Evolutionary conservation across 768 basidiomycete species (phyloP).

Genomic region (Termitomyces sp.): DNA sequence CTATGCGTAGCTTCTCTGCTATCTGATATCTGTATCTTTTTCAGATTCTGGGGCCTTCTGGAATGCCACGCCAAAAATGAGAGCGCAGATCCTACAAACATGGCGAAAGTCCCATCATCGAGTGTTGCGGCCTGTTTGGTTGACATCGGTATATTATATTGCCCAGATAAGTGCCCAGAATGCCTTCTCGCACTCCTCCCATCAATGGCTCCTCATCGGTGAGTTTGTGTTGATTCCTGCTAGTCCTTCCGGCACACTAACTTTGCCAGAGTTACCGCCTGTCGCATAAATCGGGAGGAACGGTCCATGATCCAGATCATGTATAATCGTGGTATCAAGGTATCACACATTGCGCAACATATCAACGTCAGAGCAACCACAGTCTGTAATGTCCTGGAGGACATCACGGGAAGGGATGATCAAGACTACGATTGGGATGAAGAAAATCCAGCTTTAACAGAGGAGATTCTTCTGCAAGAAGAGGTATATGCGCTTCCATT

Average conservation of each 20-base stretch:
- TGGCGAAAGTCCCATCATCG: neutral
- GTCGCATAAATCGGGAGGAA: neutral
- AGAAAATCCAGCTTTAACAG: neutral
- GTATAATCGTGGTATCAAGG: neutral
- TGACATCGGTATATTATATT: neutral
- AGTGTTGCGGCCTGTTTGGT: slow-evolving; percentile 1
- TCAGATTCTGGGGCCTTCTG: neutral
- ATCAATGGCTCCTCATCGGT: neutral
- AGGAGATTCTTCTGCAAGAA: neutral
- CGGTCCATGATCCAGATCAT: neutral
- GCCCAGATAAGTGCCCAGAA: neutral
- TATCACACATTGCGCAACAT: neutral
- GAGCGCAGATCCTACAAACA: neutral
- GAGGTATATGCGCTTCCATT: neutral
- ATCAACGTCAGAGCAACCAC: neutral
- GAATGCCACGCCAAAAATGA: neutral
- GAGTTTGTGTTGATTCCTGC: neutral
- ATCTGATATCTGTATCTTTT: neutral
- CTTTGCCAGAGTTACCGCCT: neutral
- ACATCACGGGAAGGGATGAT: neutral
- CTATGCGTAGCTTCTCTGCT: neutral
- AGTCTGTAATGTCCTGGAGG: neutral
- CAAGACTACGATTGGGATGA: neutral
- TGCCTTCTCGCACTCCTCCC: neutral
- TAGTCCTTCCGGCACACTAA: too few species aligned